These are phyloP conservation scores for Apiospora malaysiana DNA, from an alignment of 2,329 filamentous ascomycete species.

Conservation along the genomic window DNA sequence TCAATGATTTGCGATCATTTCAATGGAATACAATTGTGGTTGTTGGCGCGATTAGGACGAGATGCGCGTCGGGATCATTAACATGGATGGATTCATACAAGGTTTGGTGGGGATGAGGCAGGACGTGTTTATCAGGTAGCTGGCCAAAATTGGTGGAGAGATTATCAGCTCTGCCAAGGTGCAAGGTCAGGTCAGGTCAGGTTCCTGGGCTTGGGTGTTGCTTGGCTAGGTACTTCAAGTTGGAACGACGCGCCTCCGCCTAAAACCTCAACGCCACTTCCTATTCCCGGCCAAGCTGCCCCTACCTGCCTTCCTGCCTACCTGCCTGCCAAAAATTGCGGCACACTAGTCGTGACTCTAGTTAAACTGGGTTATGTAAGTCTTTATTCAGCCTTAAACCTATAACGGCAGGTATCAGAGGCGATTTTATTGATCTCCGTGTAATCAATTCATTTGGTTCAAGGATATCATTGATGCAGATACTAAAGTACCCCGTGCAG, in stretches of 20 bases:
- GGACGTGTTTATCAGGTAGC: conserved; percentile 18
- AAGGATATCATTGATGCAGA: background rate
- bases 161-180: background rate
- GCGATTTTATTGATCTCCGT: background rate
- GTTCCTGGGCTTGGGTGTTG: too few species aligned
- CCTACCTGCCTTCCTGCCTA: background rate
- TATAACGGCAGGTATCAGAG: background rate
- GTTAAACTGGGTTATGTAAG: too few species aligned
- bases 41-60: conserved; percentile 8
- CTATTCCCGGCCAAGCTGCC: background rate
- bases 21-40: conserved; percentile 15
- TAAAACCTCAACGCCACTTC: background rate
- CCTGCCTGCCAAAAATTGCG: background rate
- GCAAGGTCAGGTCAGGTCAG: background rate
- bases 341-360: background rate
- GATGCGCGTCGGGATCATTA: conserved; percentile 13
- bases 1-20: conserved; percentile 35
- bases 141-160: conserved; percentile 15
- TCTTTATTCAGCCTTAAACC: background rate
- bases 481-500: background rate
- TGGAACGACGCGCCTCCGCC: conserved; percentile 10
- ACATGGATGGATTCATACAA: conserved; percentile 4
- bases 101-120: conserved; percentile 12
- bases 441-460: background rate
- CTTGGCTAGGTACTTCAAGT: too few species aligned